These are phyloP conservation scores for Phytopythium chamaehyphon DNA, from an alignment of 352 stramenopile genomes.

Conservation along the genomic window DNA sequence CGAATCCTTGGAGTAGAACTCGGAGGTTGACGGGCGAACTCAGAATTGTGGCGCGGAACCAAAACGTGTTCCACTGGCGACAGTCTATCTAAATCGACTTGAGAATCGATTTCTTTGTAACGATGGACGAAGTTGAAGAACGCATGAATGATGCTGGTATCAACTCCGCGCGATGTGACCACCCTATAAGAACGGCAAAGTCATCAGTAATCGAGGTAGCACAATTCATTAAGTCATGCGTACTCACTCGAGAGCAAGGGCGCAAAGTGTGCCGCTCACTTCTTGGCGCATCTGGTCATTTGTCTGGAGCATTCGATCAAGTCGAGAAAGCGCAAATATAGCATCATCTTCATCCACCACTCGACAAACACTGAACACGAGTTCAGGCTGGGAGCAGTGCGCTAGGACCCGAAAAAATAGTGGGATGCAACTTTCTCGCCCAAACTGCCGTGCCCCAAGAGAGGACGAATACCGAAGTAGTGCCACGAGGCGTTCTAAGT, in stretches of 20 bases:
- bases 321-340: conserved; percentile 50
- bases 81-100: background rate
- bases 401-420: conserved; percentile 54
- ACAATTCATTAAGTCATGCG: background rate
- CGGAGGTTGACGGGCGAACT: background rate
- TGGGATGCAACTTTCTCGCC: background rate
- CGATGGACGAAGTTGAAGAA: conserved; percentile 69
- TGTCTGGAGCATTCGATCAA: conserved; percentile 48
- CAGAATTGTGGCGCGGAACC: background rate
- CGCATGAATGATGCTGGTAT: conserved; percentile 31
- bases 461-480: background rate
- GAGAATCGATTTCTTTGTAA: conserved; percentile 15
- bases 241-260: conserved; percentile 16
- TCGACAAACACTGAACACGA: conserved; percentile 66
- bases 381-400: conserved; percentile 38
- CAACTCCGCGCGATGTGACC: conserved; percentile 1
- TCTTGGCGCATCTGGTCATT: conserved; percentile 9
- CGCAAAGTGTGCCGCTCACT: conserved; percentile 24
- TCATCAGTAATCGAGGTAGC: too few species aligned
- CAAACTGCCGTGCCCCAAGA: background rate
- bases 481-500: background rate
- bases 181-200: background rate
- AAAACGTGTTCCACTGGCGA: background rate
- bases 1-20: background rate
- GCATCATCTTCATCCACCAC: conserved; percentile 62